Base-by-base conservation (phyloP, 2,329 filamentous ascomycete species). In the Thelonectria rubi region DNA sequence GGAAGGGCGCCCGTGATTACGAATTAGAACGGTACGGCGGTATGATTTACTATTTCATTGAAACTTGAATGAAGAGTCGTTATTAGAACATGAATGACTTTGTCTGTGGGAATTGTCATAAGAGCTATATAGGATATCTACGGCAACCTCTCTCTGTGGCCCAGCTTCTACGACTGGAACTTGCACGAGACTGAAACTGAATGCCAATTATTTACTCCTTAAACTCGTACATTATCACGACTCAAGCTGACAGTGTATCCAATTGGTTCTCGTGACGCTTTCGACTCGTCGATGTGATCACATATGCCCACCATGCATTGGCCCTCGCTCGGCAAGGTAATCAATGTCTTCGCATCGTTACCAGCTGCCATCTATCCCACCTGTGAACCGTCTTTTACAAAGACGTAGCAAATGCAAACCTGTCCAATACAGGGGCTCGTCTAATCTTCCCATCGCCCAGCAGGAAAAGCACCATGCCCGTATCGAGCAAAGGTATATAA, bases 1-100 rank as follows among this genome's bases (percentile, higher is more conserved):
- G 72, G 77, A 8, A 76, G 56, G 39, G 75, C 80, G 1, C 82
- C 82, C 4, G 81, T 85, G 2, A 77, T 85, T 56, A 75, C 78
- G 14, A 82, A 82, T 61, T 79, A 66, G 48, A 18, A 9, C 12
- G 34, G 12, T 8, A 14, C 14, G 15, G 21, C 10, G 7, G 5
- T 5, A 21, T 3, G 1, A 12, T 26, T 3, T 15, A 14, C 34
- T 37, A 37, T 15, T 37, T 14, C 34, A 15, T 11, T 37, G 34
- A 37, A 37, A 11, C 34, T 37, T 6, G 34, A 10, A 8, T 8
- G 9, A 12, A 15, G 39, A 42, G 9, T 42, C n/a, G 15, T 42
- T 12, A 7, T 37, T 14, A 7, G 32, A 34, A 37, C 2, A 15
- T 37, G 26, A 30, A 37, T 15, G 34, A 37, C 4, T 37, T 30